Evolutionary conservation across 768 basidiomycete genomes (phyloP).

Genomic region (Serendipita indica): DNA sequence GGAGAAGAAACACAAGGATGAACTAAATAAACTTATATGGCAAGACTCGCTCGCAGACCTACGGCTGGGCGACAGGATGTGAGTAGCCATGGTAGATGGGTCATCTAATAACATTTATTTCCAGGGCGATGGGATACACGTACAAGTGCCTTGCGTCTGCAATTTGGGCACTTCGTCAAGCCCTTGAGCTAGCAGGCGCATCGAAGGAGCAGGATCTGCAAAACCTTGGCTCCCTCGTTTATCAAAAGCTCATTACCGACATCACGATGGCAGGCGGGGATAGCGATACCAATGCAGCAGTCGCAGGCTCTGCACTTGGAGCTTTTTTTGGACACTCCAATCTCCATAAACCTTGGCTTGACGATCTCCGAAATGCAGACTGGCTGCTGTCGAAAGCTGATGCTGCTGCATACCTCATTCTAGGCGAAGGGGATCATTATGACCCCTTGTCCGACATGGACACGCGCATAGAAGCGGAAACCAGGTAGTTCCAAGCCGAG

Average conservation of each 20-base stretch:
- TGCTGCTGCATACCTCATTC: slow-evolving; percentile 2
- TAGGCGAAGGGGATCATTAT: background rate
- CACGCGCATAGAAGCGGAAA: background rate
- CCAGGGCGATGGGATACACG: background rate
- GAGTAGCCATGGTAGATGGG: background rate
- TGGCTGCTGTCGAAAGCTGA: slow-evolving; percentile 4
- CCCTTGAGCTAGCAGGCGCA: background rate
- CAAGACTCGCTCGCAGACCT: background rate
- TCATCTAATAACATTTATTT: background rate
- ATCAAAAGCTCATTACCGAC: background rate
- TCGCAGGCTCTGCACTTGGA: background rate
- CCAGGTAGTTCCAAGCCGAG: background rate
- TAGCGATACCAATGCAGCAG: slow-evolving; percentile 4
- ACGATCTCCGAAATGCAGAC: background rate
- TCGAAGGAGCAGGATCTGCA: background rate
- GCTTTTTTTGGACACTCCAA: slow-evolving; percentile 5
- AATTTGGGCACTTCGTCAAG: background rate
- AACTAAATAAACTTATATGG: background rate
- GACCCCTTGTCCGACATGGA: background rate
- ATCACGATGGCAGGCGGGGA: slow-evolving; percentile 6
- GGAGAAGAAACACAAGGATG: background rate
- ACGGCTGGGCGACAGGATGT: background rate
- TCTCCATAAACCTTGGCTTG: background rate
- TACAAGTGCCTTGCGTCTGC: background rate
- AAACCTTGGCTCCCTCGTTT: background rate